A percentile compares a stretch with the other conserved stretches of the same genome.
These are phyloP conservation scores for Trifolium dubium DNA, from an alignment of 306 rosid genomes.

Conservation along the genomic window DNA sequence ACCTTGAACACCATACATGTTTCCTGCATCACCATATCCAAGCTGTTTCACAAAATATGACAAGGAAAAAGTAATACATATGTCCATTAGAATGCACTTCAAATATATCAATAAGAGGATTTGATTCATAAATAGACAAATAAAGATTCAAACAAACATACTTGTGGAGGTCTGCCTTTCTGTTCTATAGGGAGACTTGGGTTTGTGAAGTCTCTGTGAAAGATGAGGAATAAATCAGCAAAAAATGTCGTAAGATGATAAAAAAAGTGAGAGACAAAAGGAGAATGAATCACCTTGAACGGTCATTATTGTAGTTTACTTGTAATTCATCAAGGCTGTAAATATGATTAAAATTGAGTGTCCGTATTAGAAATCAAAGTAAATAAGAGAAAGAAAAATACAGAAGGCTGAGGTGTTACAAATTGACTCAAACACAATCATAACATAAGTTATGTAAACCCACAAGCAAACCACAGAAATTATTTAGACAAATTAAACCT, in stretches of 20 bases:
- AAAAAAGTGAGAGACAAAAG: slow-evolving; percentile 5
- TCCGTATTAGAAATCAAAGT: slow-evolving; percentile 13
- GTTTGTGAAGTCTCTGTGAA: slow-evolving; percentile 85
- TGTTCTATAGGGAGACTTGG: slow-evolving; percentile 93
- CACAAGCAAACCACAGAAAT: slow-evolving; percentile 20
- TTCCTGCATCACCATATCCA: slow-evolving; percentile 84
- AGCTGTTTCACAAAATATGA: slow-evolving; percentile 56
- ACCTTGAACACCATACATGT: slow-evolving; percentile 56
- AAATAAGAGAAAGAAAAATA: slow-evolving; percentile 19
- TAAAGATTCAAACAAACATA: slow-evolving; percentile 42
- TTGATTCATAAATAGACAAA: slow-evolving; percentile 26
- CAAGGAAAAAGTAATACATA: background rate
- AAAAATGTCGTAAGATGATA: background rate
- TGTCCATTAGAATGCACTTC: slow-evolving; percentile 24
- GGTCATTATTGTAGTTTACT: slow-evolving; percentile 97
- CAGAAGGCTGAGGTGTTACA: background rate
- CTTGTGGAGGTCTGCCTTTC: slow-evolving; percentile 90
- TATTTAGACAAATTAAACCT: slow-evolving; percentile 48
- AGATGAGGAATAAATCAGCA: slow-evolving; percentile 32
- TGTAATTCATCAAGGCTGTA: slow-evolving; percentile 98
- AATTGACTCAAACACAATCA: background rate
- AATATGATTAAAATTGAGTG: slow-evolving; percentile 32
- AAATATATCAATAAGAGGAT: slow-evolving; percentile 16
- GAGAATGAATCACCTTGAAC: slow-evolving; percentile 77
- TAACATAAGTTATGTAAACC: slow-evolving; percentile 1